These are phyloP conservation scores for Paraleonurus japonicus DNA, from an alignment of 257 asterid genomes.

Conservation along the genomic window DNA sequence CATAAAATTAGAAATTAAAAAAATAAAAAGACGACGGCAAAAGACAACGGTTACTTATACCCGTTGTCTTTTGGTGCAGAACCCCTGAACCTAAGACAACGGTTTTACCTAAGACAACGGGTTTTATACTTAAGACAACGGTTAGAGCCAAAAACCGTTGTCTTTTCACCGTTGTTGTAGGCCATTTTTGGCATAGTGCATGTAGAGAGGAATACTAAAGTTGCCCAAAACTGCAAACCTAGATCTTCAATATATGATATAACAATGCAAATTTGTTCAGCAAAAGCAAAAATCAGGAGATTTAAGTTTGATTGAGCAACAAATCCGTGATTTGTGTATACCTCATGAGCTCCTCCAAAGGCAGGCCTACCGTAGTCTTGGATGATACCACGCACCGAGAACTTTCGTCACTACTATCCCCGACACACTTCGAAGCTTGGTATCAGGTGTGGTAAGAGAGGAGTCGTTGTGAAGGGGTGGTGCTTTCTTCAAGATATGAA, in stretches of 20 bases:
- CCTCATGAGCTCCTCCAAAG: slow-evolving; percentile 61
- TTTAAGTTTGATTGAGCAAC: slow-evolving; percentile 44
- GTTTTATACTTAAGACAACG: too few species aligned
- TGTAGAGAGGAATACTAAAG: not conserved
- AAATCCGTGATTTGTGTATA: slow-evolving; percentile 47
- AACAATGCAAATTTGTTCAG: not conserved
- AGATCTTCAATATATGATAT: slow-evolving; percentile 8
- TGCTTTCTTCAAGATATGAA: slow-evolving; percentile 68
- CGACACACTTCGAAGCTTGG: slow-evolving; percentile 25
- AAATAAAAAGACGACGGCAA: too few species aligned
- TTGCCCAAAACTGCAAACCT: slow-evolving; percentile 16
- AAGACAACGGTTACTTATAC: too few species aligned
- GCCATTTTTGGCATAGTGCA: too few species aligned
- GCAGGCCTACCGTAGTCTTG: slow-evolving; percentile 68
- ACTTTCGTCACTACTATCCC: slow-evolving; percentile 21
- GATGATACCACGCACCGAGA: slow-evolving; percentile 24
- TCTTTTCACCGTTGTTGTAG: too few species aligned
- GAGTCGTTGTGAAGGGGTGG: slow-evolving; percentile 60
- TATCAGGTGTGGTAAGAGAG: slow-evolving; percentile 26
- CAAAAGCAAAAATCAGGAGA: slow-evolving; percentile 22
- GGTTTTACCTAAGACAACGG: too few species aligned
- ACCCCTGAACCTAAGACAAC: too few species aligned
- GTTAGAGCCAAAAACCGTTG: too few species aligned
- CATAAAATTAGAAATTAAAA: too few species aligned
- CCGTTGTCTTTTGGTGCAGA: too few species aligned